Conservation (phyloP, 163 green algal species). For the Scenedesmus sp. region DNA sequence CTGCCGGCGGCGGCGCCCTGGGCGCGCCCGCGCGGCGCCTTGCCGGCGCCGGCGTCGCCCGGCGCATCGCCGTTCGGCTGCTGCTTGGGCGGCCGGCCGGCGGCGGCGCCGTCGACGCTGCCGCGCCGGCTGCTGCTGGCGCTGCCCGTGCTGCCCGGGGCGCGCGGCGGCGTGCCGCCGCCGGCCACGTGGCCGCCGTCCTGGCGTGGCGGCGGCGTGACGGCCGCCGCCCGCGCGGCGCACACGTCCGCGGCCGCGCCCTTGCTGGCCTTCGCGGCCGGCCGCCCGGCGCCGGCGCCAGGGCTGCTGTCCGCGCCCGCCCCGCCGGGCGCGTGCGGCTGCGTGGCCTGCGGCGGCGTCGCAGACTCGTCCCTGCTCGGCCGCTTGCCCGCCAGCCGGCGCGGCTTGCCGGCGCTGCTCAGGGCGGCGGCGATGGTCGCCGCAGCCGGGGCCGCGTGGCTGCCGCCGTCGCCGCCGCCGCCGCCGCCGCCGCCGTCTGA, state of each 20-base stretch:
- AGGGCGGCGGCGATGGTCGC: too few species aligned
- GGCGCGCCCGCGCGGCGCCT: not conserved
- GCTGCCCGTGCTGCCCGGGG: too few species aligned
- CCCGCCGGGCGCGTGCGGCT: not conserved
- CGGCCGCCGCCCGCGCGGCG: too few species aligned
- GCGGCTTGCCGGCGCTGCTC: not conserved
- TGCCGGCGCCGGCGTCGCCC: not conserved
- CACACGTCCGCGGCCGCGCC: too few species aligned
- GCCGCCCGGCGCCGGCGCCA: too few species aligned
- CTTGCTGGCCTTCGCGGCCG: constrained; percentile 2
- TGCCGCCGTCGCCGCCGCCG: constrained; percentile 7
- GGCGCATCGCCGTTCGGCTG: not conserved
- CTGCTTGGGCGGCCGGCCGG: not conserved
- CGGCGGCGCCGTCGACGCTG: not conserved
- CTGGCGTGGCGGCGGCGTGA: too few species aligned
- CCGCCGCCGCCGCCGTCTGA: constrained; percentile 5
- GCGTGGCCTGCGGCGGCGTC: not conserved
- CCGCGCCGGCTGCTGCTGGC: constrained; percentile 29
- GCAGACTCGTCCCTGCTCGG: constrained; percentile 11
- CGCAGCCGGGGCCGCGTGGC: too few species aligned
- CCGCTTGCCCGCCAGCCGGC: constrained; percentile 5
- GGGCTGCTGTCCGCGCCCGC: too few species aligned
- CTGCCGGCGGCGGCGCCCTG: constrained; percentile 19
- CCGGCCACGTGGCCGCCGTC: too few species aligned
- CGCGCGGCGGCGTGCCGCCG: too few species aligned